Evolutionary conservation across 2,329 filamentous ascomycete genomes (phyloP).

Genomic region (Aureobasidium sp.): DNA sequence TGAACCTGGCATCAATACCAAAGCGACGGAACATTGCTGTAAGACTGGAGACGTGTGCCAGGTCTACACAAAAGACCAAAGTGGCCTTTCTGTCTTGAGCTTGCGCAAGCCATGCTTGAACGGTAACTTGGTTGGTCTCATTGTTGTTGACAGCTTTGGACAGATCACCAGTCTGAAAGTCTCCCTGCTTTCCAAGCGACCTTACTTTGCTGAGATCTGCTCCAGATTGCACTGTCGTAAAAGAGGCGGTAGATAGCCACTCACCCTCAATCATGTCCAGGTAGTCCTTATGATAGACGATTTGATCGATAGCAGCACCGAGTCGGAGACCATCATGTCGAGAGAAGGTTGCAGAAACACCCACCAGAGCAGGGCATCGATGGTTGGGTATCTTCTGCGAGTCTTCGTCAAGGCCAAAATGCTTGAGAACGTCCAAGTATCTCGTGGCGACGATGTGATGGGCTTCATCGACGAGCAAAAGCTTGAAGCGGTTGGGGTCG

Average conservation of each 20-base stretch:
- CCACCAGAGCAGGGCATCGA: constrained; percentile 58
- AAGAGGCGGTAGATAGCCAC: constrained; percentile 85
- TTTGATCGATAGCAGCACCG: constrained; percentile 82
- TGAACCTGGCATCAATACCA: constrained; percentile 74
- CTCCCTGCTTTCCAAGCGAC: constrained; percentile 56
- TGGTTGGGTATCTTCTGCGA: constrained; percentile 31
- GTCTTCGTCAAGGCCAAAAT: constrained; percentile 62
- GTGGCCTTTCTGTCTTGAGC: constrained; percentile 70
- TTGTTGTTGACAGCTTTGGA: constrained; percentile 76
- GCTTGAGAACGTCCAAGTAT: constrained; percentile 66
- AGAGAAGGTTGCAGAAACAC: constrained; percentile 77
- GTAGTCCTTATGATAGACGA: constrained; percentile 88
- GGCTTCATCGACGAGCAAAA: constrained; percentile 89
- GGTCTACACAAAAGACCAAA: constrained; percentile 87
- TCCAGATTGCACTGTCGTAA: constrained; percentile 81
- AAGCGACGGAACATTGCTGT: constrained; percentile 67
- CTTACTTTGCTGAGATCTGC: constrained; percentile 58
- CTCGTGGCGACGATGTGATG: constrained; percentile 86
- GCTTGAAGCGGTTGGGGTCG: constrained; percentile 70
- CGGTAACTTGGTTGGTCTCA: constrained; percentile 71
- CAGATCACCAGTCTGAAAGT: constrained; percentile 72
- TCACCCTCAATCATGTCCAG: constrained; percentile 78
- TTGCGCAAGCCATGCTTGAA: constrained; percentile 77
- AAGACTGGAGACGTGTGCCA: constrained; percentile 69
- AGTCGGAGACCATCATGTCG: constrained; percentile 76